Evolutionary conservation across 257 asterid species (phyloP).

Genomic region (Nicotiana knightiana): DNA sequence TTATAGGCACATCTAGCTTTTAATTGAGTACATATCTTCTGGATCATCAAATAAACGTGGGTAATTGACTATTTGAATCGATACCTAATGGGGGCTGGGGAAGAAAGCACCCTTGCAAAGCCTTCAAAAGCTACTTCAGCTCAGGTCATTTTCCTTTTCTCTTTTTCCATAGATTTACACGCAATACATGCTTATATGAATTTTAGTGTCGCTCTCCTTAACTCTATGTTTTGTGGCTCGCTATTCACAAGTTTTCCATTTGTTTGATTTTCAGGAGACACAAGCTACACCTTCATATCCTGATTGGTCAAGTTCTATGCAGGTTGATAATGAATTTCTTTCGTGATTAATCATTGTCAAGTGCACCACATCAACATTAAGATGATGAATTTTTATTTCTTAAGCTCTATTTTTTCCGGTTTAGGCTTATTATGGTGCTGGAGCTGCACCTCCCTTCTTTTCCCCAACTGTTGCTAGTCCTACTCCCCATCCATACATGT

Average conservation of each 20-base stretch:
- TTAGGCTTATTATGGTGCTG: slow-evolving; percentile 92
- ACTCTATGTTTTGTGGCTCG: background rate
- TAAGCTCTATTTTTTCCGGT: slow-evolving; percentile 1
- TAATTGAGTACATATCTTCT: background rate
- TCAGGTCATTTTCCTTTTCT: background rate
- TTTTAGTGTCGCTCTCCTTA: background rate
- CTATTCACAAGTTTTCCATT: background rate
- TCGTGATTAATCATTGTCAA: background rate
- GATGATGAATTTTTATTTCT: background rate
- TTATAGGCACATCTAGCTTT: background rate
- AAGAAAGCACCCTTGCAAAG: slow-evolving; percentile 8
- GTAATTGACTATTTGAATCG: background rate
- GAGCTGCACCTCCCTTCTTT: slow-evolving; percentile 85
- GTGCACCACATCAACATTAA: background rate
- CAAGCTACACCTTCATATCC: slow-evolving; percentile 38
- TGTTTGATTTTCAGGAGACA: slow-evolving; percentile 4
- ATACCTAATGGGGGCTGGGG: slow-evolving; percentile 7
- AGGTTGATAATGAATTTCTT: slow-evolving; percentile 31
- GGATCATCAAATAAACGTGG: slow-evolving; percentile 5
- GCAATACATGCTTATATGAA: background rate
- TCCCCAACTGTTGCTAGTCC: slow-evolving; percentile 88
- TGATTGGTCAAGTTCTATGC: slow-evolving; percentile 88
- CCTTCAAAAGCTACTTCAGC: background rate
- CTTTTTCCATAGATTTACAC: background rate
- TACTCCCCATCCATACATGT: slow-evolving; percentile 83